Evolutionary conservation across 2,329 filamentous ascomycete genomes (phyloP).

Genomic region (Tolypocladium inflatum): DNA sequence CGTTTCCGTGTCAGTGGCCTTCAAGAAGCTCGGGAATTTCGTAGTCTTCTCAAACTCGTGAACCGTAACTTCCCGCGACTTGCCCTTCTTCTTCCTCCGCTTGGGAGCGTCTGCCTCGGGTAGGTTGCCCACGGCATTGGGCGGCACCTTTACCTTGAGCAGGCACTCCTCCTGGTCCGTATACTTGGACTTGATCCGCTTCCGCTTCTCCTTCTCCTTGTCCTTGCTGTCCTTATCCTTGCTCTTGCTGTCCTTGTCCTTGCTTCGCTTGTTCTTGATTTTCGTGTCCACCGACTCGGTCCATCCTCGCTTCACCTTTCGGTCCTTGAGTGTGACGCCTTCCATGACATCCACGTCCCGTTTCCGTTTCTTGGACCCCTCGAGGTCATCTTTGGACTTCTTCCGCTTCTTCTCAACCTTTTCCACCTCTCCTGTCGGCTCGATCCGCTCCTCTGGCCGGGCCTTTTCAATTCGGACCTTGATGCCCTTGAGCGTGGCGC

Average conservation of each 20-base stretch:
- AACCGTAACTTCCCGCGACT: slow-evolving; percentile 50
- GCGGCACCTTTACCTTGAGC: slow-evolving; percentile 68
- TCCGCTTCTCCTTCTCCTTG: slow-evolving; percentile 43
- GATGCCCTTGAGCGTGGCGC: slow-evolving; percentile 69
- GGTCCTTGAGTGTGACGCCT: slow-evolving; percentile 63
- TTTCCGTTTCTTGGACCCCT: slow-evolving; percentile 38
- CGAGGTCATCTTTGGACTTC: slow-evolving; percentile 23
- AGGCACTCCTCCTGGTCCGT: slow-evolving; percentile 73
- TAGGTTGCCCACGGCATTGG: slow-evolving; percentile 32
- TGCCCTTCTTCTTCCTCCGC: slow-evolving; percentile 49
- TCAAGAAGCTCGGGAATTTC: slow-evolving; percentile 76
- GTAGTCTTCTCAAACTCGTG: slow-evolving; percentile 86
- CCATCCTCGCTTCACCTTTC: slow-evolving; percentile 86
- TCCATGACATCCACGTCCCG: slow-evolving; percentile 40
- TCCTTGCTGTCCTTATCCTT: slow-evolving; percentile 40
- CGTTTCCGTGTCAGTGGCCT: slow-evolving; percentile 28
- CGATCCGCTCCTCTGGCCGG: slow-evolving; percentile 39
- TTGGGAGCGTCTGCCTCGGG: slow-evolving; percentile 33
- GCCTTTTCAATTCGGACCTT: slow-evolving; percentile 84
- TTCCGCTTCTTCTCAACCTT: slow-evolving; percentile 19
- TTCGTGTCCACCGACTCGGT: slow-evolving; percentile 53
- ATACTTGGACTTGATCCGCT: slow-evolving; percentile 63
- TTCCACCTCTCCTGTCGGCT: slow-evolving; percentile 23
- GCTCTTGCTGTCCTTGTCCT: slow-evolving; percentile 35
- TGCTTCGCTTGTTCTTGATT: slow-evolving; percentile 38